Base-by-base conservation (phyloP, 2,329 filamentous ascomycete genomes). In the Shiraia bambusicola region DNA sequence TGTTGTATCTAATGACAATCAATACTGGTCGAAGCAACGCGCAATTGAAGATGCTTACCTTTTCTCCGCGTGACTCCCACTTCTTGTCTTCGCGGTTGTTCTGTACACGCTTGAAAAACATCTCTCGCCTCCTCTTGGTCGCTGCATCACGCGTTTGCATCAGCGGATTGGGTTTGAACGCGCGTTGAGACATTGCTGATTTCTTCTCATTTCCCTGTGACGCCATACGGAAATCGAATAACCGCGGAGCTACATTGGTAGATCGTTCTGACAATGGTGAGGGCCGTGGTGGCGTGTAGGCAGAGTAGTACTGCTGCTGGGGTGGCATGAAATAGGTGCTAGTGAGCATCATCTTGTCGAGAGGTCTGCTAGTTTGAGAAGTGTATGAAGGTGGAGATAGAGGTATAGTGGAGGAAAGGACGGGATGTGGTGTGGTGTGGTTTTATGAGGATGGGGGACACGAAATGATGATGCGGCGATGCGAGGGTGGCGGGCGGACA, bases 61-160 rank as follows among this genome's bases (percentile, higher is more conserved):
- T 72, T 25, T 77, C 75, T 1, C 72, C 69, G 22, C 74, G 58
- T 12, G 55, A 54, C 44, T 72, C 69, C 68, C 72, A 77, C 34
- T 68, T 65, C 58, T 63, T 65, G 4, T 77, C 73, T 4, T 77
- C 74, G 29, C 74, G 58, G 2, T 59, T 59, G 29, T 69, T 68
- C 36, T 70, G 61, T 9, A 77, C 71, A 38, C 71, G 86, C 59
- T 82, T 80, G 45, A 92, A 70, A 56, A 92, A 92, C 41, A 86
- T 72, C 24, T 79, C 78, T 33, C 87, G 74, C 42, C 87, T 73
- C 39, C 78, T 74, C 60, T 88, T 83, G 40, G 82, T 80, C 1
- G 75, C 74, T 13, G 80, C 80, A 60, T 89, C 71, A 36, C 80
- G 76, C 46, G 71, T 78, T 50, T 79, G 77, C 13, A 83, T 69